Conservation (phyloP, 2,329 filamentous ascomycete genomes). For the Colletotrichum lini region DNA sequence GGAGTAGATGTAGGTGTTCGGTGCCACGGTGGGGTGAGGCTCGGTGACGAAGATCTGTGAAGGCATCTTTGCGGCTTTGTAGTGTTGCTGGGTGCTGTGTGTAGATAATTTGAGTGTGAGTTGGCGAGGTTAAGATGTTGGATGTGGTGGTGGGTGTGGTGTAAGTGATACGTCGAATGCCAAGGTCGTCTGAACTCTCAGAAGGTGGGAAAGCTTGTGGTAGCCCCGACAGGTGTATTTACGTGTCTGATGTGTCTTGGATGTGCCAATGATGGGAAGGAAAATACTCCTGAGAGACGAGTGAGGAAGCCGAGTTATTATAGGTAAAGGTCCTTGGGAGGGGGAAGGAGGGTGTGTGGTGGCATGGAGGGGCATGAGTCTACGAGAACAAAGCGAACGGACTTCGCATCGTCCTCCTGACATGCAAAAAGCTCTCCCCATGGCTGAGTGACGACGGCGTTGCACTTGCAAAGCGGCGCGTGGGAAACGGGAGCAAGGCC, state of each 20-base stretch:
- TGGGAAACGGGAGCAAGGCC: neutral
- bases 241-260: slow-evolving; percentile 13
- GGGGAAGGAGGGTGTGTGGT: slow-evolving; percentile 6
- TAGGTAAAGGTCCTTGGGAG: slow-evolving; percentile 27
- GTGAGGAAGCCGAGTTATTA: slow-evolving; percentile 36
- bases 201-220: slow-evolving; percentile 17
- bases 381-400: slow-evolving; percentile 13
- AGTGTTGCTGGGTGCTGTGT: neutral
- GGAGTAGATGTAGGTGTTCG: slow-evolving; percentile 65
- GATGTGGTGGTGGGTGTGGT: slow-evolving; percentile 14
- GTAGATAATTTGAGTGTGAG: neutral
- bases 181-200: slow-evolving; percentile 35
- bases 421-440: slow-evolving; percentile 36
- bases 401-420: slow-evolving; percentile 37
- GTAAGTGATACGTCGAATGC: slow-evolving; percentile 30
- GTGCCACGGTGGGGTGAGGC: slow-evolving; percentile 62
- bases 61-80: slow-evolving; percentile 52
- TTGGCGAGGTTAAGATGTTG: slow-evolving; percentile 2
- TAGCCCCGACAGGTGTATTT: neutral
- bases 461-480: slow-evolving; percentile 26
- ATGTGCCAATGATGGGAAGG: slow-evolving; percentile 30
- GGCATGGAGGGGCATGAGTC: slow-evolving; percentile 21
- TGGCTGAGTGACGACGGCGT: slow-evolving; percentile 38
- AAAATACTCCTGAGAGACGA: neutral
- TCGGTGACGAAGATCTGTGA: slow-evolving; percentile 63